Percentiles rank a stretch among this genome's conserved stretches.
Conservation (phyloP, 1,139 yeast genomes). For the Spencermartinsiella ligniputridi region DNA sequence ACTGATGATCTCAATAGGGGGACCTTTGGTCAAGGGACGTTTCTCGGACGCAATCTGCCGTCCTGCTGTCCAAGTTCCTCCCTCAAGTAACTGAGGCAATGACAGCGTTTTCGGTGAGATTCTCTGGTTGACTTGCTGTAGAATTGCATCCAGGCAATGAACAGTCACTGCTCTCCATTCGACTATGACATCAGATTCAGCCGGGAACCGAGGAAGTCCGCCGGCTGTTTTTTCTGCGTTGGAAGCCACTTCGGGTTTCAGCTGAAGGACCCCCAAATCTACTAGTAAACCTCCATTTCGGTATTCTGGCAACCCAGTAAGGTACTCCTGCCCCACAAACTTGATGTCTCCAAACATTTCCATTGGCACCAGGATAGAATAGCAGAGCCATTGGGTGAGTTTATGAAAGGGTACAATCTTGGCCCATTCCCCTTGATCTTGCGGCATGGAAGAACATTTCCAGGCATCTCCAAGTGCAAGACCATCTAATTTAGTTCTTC, state of each 20-base stretch:
- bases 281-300: slow-evolving; percentile 58
- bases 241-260: slow-evolving; percentile 38
- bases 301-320: slow-evolving; percentile 61
- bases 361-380: slow-evolving; percentile 51
- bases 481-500: slow-evolving; percentile 46
- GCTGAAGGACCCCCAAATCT: slow-evolving; percentile 46
- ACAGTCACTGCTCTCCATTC: slow-evolving; percentile 62
- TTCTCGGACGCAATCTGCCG: slow-evolving; percentile 48
- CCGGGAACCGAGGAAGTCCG: slow-evolving; percentile 45
- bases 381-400: slow-evolving; percentile 59
- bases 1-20: slow-evolving; percentile 53
- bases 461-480: slow-evolving; percentile 56
- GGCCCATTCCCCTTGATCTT: slow-evolving; percentile 27
- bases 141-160: slow-evolving; percentile 47
- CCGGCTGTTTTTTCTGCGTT: slow-evolving; percentile 37
- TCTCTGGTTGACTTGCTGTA: slow-evolving; percentile 43
- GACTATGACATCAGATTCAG: slow-evolving; percentile 54
- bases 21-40: slow-evolving; percentile 48
- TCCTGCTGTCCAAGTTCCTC: slow-evolving; percentile 63
- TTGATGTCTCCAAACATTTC: slow-evolving; percentile 39
- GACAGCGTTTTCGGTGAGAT: slow-evolving; percentile 28
- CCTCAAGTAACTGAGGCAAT: slow-evolving; percentile 53
- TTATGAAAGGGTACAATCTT: slow-evolving; percentile 55
- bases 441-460: slow-evolving; percentile 38
- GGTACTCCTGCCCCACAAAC: slow-evolving; percentile 41